Conservation (phyloP, 2,329 filamentous ascomycete species). For the Xylariaceae sp. region DNA sequence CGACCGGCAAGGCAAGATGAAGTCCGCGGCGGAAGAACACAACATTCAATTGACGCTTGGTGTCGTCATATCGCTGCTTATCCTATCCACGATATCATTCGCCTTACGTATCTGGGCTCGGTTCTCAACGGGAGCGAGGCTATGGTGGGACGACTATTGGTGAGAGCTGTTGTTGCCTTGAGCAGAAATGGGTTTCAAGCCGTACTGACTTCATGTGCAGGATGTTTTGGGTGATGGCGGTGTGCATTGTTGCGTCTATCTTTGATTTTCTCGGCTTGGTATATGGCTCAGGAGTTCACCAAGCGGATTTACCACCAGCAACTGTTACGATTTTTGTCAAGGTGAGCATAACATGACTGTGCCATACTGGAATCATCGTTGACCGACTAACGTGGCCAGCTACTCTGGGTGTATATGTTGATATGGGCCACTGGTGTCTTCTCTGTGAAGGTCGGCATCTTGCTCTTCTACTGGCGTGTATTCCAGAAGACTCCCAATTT, state of each 20-base stretch:
- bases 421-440: slow-evolving; percentile 40
- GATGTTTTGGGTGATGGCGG: slow-evolving; percentile 39
- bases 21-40: slow-evolving; percentile 26
- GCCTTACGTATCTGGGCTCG: slow-evolving; percentile 38
- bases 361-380: not conserved
- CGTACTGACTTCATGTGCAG: slow-evolving; percentile 21
- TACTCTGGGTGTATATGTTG: slow-evolving; percentile 39
- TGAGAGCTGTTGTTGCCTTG: slow-evolving; percentile 1
- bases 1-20: slow-evolving; percentile 24
- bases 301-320: slow-evolving; percentile 28
- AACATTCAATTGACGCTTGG: slow-evolving; percentile 39
- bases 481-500: slow-evolving; percentile 35
- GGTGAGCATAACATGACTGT: slow-evolving; percentile 22
- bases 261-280: slow-evolving; percentile 36
- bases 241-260: slow-evolving; percentile 35
- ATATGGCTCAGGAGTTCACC: slow-evolving; percentile 36
- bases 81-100: slow-evolving; percentile 36
- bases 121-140: slow-evolving; percentile 32
- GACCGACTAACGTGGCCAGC: slow-evolving; percentile 20
- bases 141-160: slow-evolving; percentile 42
- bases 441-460: slow-evolving; percentile 40
- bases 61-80: slow-evolving; percentile 37
- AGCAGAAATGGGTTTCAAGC: not conserved
- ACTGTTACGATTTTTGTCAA: slow-evolving; percentile 34
- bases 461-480: slow-evolving; percentile 42